A percentile compares a stretch with the other conserved stretches of the same genome.
These are phyloP conservation scores for Suhomyces bokatorum DNA, from an alignment of 1,139 yeast genomes.

Conservation along the genomic window DNA sequence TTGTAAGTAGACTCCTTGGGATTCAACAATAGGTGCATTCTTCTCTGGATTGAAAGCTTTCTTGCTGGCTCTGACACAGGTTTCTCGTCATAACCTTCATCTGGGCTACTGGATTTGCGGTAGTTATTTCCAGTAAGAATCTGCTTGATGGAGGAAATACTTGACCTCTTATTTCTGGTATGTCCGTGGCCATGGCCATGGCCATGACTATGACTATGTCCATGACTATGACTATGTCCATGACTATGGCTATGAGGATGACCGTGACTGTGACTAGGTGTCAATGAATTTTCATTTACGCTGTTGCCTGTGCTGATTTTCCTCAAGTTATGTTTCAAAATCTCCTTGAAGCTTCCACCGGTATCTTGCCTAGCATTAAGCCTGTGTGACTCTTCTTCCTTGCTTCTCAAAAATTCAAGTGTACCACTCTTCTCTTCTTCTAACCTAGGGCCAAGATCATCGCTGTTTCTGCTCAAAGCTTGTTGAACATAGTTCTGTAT, in stretches of 20 bases:
- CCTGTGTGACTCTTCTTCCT: conserved; percentile 33
- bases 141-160: conserved; percentile 45
- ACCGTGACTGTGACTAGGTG: conserved; percentile 6
- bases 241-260: not conserved
- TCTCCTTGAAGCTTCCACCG: conserved; percentile 47
- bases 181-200: not conserved
- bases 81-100: conserved; percentile 2
- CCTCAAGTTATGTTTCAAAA: conserved; percentile 38
- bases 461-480: conserved; percentile 33
- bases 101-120: conserved; percentile 17
- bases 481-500: conserved; percentile 38
- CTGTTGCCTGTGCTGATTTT: conserved; percentile 44
- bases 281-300: conserved; percentile 18
- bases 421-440: conserved; percentile 24
- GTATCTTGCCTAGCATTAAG: conserved; percentile 31
- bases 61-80: conserved; percentile 15
- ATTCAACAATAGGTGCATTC: conserved; percentile 62
- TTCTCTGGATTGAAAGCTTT: conserved; percentile 58
- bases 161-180: conserved; percentile 34
- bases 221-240: not conserved
- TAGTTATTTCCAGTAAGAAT: conserved; percentile 42
- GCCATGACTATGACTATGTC: not conserved
- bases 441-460: conserved; percentile 8
- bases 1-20: conserved; percentile 46
- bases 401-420: conserved; percentile 57